Conservation (phyloP, 2,329 filamentous ascomycete genomes). For the Fusarium sp. region DNA sequence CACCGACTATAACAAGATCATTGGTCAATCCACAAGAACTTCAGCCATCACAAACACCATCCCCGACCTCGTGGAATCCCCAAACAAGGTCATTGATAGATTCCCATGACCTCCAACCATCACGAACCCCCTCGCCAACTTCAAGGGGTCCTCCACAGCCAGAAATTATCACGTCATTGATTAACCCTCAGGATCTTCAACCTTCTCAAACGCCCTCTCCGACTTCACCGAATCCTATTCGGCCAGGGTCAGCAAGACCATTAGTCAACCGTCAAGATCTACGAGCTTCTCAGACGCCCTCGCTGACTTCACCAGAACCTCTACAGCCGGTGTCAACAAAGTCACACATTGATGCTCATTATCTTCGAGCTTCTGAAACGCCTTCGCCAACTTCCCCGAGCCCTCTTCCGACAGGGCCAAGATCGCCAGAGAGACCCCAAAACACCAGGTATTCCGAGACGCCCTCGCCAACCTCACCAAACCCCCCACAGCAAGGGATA, state of each 20-base stretch:
- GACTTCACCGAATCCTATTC: neutral
- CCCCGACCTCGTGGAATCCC: neutral
- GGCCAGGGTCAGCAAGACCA: neutral
- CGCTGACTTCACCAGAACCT: neutral
- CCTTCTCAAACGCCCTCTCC: neutral
- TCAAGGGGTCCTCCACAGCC: neutral
- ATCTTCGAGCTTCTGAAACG: constrained; percentile 10
- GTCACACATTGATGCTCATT: neutral
- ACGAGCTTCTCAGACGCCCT: constrained; percentile 7
- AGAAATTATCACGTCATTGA: neutral
- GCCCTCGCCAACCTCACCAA: neutral
- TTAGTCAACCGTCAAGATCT: constrained; percentile 13
- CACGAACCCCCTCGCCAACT: neutral
- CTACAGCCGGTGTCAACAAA: neutral
- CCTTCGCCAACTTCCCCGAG: constrained; percentile 19
- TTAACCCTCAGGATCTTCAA: neutral
- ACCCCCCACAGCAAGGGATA: neutral
- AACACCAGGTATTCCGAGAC: neutral
- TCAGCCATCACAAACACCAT: neutral
- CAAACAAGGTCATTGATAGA: neutral
- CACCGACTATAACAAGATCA: neutral
- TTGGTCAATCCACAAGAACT: neutral
- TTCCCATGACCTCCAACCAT: neutral
- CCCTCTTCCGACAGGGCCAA: neutral
- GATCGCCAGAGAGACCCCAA: neutral